Evolutionary conservation across 345 rosid genomes (phyloP).

Genomic region (Carallia brachiata): DNA sequence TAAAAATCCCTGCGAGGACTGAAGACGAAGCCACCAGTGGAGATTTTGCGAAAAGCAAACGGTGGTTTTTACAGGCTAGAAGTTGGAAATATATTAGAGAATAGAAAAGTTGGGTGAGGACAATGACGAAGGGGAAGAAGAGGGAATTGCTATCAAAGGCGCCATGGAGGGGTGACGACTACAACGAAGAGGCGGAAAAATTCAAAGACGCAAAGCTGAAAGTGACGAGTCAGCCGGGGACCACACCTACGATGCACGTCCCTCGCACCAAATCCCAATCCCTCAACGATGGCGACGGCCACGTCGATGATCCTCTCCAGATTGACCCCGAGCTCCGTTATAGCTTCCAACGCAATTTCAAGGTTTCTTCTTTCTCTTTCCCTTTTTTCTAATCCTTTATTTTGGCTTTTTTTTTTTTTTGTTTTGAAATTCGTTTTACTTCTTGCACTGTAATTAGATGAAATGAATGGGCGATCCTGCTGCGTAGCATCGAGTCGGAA

Average conservation of each 20-base stretch:
- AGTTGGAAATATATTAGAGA: not conserved
- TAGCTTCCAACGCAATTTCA: conserved; percentile 90
- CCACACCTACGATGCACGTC: conserved; percentile 75
- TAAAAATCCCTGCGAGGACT: too few relatives aligned
- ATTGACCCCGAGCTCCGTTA: conserved; percentile 95
- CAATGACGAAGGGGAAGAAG: conserved; percentile 47
- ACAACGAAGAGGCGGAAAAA: conserved; percentile 47
- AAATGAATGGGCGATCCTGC: too few relatives aligned
- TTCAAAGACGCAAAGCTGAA: conserved; percentile 75
- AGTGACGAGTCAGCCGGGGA: conserved; percentile 69
- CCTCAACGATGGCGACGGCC: conserved; percentile 24
- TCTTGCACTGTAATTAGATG: not conserved
- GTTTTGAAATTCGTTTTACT: not conserved
- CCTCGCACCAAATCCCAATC: conserved; percentile 39
- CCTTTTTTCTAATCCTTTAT: not conserved
- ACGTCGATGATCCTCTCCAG: conserved; percentile 51
- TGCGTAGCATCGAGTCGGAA: too few relatives aligned
- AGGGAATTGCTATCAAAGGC: conserved; percentile 73
- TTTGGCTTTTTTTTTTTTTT: too few relatives aligned
- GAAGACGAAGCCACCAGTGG: too few relatives aligned
- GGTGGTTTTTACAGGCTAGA: not conserved
- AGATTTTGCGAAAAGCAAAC: not conserved
- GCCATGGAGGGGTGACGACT: conserved; percentile 86
- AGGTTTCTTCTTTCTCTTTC: conserved; percentile 35
- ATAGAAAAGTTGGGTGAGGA: not conserved